A percentile compares a stretch with the other conserved stretches of the same genome.
These are phyloP conservation scores for Botryotinia calthae DNA, from an alignment of 2,329 filamentous ascomycete species.

Conservation along the genomic window DNA sequence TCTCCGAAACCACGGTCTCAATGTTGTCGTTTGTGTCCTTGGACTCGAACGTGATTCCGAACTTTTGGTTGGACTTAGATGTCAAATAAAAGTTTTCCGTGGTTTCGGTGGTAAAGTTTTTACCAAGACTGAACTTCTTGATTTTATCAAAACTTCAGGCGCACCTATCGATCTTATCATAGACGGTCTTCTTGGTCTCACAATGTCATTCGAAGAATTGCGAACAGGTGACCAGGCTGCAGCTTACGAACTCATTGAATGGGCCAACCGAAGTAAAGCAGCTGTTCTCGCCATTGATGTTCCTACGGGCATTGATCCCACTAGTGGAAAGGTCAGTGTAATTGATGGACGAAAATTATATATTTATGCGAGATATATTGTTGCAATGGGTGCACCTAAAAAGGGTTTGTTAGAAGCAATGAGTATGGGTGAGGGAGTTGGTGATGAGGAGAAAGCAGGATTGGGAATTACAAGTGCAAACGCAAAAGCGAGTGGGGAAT, in stretches of 20 bases:
- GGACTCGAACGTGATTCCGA: constrained; percentile 81
- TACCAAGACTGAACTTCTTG: constrained; percentile 59
- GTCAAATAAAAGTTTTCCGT: constrained; percentile 80
- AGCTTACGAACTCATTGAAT: constrained; percentile 86
- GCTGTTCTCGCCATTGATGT: constrained; percentile 85
- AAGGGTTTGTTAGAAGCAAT: constrained; percentile 78
- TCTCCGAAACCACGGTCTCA: constrained; percentile 76
- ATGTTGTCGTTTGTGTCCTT: constrained; percentile 79
- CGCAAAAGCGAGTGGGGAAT: constrained; percentile 43
- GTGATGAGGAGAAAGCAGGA: constrained; percentile 34
- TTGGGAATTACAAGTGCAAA: constrained; percentile 18
- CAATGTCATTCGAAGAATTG: constrained; percentile 85
- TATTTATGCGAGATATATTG: constrained; percentile 76
- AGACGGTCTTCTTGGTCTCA: constrained; percentile 83
- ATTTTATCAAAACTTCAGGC: constrained; percentile 56
- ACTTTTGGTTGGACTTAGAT: constrained; percentile 73
- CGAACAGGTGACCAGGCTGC: constrained; percentile 78
- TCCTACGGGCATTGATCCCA: constrained; percentile 82
- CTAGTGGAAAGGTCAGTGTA: constrained; percentile 63
- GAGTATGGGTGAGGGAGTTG: constrained; percentile 32
- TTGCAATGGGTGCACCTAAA: constrained; percentile 84
- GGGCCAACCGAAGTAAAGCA: constrained; percentile 85
- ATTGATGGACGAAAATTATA: constrained; percentile 77
- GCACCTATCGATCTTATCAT: constrained; percentile 76
- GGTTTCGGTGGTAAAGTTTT: constrained; percentile 76